These are phyloP conservation scores for Ambrosia trifida DNA, from an alignment of 129 eudicot genomes.

Conservation along the genomic window DNA sequence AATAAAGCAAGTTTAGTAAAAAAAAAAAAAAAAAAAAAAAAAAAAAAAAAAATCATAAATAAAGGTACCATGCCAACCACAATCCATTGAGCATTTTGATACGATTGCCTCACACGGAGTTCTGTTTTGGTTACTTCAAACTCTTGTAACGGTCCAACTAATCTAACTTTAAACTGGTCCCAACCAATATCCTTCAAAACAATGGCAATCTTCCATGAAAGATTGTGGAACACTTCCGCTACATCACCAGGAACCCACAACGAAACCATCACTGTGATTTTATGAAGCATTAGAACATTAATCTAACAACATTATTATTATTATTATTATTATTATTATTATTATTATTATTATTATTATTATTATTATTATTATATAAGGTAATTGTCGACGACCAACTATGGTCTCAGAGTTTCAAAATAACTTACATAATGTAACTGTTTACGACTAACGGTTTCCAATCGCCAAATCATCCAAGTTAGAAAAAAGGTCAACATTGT, in stretches of 20 bases:
- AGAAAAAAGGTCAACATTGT: background rate
- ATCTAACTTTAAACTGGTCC: conserved; percentile 51
- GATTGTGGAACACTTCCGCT: conserved; percentile 47
- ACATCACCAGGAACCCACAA: no score
- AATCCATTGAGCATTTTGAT: conserved; percentile 30
- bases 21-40: background rate
- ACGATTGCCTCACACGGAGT: conserved; percentile 51
- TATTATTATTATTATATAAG: no score
- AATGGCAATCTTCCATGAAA: conserved; percentile 66
- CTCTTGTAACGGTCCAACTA: conserved; percentile 52
- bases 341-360: no score
- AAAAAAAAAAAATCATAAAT: background rate
- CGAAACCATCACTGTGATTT: no score
- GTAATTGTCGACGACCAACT: no score
- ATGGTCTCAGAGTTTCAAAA: no score
- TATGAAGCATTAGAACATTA: no score
- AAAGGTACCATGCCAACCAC: conserved; percentile 19
- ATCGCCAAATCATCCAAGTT: background rate
- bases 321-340: no score
- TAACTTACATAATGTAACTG: background rate
- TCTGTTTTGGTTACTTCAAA: conserved; percentile 33
- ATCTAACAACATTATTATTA: no score
- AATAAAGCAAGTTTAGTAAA: no score
- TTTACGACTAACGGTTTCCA: background rate
- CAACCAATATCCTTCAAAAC: conserved; percentile 43